phyloP scores from a whole-genome alignment of 2,329 filamentous ascomycete genomes.

The Colletotrichum chlorophyti region DNA sequence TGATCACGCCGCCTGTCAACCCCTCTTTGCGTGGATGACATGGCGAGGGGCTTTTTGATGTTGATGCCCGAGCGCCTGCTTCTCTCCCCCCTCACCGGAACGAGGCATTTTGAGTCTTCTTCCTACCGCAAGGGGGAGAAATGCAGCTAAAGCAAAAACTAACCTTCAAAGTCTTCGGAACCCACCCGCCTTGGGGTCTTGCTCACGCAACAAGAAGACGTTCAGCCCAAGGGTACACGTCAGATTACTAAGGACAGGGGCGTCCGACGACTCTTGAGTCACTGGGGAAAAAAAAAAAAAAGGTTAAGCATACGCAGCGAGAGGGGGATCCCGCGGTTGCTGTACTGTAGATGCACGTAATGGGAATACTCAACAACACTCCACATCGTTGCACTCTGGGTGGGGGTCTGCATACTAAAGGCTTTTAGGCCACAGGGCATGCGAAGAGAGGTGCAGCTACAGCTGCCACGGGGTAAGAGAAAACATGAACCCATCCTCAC shows the following conservation, averaged over 20 bases:
- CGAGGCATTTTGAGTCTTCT: constrained; percentile 8
- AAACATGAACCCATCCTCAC: too few species aligned
- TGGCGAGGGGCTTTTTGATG: background rate
- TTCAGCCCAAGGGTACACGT: background rate
- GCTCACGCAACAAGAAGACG: too few species aligned
- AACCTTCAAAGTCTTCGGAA: background rate
- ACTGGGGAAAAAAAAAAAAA: background rate
- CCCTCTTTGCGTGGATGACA: background rate
- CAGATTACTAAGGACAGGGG: background rate
- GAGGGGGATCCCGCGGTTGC: background rate
- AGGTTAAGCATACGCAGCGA: background rate
- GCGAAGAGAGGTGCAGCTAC: too few species aligned
- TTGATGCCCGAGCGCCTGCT: constrained; percentile 24
- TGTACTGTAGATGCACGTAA: too few species aligned
- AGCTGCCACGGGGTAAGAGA: too few species aligned
- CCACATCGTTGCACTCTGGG: too few species aligned
- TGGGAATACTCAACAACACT: too few species aligned
- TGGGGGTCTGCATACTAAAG: too few species aligned
- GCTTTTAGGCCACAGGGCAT: too few species aligned
- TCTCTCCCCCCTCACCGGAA: background rate
- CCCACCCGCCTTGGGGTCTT: too few species aligned
- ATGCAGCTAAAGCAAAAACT: background rate
- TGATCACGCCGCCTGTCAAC: background rate
- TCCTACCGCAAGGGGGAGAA: background rate
- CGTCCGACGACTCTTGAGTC: background rate